These are phyloP conservation scores for Mucor sp. DNA, from an alignment of 371 early-diverging fungal species.

Conservation along the genomic window DNA sequence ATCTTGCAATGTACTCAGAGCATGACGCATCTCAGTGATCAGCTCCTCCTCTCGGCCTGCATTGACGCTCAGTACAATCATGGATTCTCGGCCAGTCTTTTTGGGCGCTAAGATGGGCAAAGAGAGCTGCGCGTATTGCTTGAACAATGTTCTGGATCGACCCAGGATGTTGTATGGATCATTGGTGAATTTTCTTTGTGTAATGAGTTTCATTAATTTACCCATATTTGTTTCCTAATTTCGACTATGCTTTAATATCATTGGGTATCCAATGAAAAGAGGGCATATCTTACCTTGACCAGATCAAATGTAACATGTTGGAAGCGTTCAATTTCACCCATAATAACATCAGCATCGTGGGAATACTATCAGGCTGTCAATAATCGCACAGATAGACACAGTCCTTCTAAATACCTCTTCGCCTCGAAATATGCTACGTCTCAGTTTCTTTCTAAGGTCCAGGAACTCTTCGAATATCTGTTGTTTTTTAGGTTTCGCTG, in stretches of 20 bases:
- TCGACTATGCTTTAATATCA: background rate
- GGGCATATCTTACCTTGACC: slow-evolving; percentile 33
- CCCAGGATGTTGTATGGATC: slow-evolving; percentile 36
- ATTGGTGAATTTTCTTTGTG: slow-evolving; percentile 34
- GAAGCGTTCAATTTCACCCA: slow-evolving; percentile 45
- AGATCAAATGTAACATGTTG: slow-evolving; percentile 44
- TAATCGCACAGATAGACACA: background rate
- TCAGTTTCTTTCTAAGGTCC: slow-evolving; percentile 35
- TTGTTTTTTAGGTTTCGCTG: background rate
- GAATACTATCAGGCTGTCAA: slow-evolving; percentile 24
- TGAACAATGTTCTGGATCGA: slow-evolving; percentile 35
- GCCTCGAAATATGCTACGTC: slow-evolving; percentile 41
- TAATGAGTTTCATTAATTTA: slow-evolving; percentile 44
- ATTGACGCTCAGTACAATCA: slow-evolving; percentile 36
- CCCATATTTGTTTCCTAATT: slow-evolving; percentile 54
- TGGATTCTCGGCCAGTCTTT: slow-evolving; percentile 17
- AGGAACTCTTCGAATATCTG: slow-evolving; percentile 19
- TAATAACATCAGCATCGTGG: slow-evolving; percentile 31
- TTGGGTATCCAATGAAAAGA: background rate
- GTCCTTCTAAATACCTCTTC: slow-evolving; percentile 27
- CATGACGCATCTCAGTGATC: slow-evolving; percentile 42
- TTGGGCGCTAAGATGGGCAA: slow-evolving; percentile 36
- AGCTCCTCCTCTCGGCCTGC: slow-evolving; percentile 43
- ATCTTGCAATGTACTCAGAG: slow-evolving; percentile 37
- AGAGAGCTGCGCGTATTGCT: slow-evolving; percentile 36